Percentiles rank a stretch among this genome's conserved stretches.
These are phyloP conservation scores for Solanum hybrid DNA, from an alignment of 305 asterid species.

Conservation along the genomic window DNA sequence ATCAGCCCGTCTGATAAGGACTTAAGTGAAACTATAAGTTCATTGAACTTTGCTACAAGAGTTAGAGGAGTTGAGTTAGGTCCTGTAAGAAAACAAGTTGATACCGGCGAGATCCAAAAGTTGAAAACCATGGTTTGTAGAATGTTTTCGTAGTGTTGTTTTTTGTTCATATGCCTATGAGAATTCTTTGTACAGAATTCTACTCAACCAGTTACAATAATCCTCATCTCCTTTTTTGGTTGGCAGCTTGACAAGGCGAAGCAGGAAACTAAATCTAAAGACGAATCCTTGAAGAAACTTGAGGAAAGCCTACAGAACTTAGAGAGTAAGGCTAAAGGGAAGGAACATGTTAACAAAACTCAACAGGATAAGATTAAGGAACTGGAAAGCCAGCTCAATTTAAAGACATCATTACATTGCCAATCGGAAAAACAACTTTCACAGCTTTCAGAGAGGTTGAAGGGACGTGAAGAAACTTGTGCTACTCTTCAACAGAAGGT, in stretches of 20 bases:
- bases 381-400: slow-evolving; percentile 50
- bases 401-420: slow-evolving; percentile 36
- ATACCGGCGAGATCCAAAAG: slow-evolving; percentile 70
- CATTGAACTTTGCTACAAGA: slow-evolving; percentile 85
- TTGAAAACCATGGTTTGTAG: slow-evolving; percentile 61
- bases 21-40: slow-evolving; percentile 75
- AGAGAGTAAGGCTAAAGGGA: slow-evolving; percentile 59
- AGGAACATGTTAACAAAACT: slow-evolving; percentile 51
- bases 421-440: slow-evolving; percentile 66
- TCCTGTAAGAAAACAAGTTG: slow-evolving; percentile 71
- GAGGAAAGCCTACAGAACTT: slow-evolving; percentile 56
- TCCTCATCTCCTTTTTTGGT: background rate
- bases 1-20: slow-evolving; percentile 95
- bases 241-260: slow-evolving; percentile 60
- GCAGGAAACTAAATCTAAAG: slow-evolving; percentile 53
- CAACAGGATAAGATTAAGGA: slow-evolving; percentile 58
- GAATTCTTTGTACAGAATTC: background rate
- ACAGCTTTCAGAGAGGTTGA: slow-evolving; percentile 58
- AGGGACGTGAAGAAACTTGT: slow-evolving; percentile 67
- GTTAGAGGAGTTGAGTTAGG: slow-evolving; percentile 93
- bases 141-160: background rate
- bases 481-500: slow-evolving; percentile 78
- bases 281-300: slow-evolving; percentile 53
- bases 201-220: background rate
- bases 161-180: background rate